Evolutionary conservation across 1,284 basidiomycete genomes (phyloP).

Genomic region (Leccinum variabile): DNA sequence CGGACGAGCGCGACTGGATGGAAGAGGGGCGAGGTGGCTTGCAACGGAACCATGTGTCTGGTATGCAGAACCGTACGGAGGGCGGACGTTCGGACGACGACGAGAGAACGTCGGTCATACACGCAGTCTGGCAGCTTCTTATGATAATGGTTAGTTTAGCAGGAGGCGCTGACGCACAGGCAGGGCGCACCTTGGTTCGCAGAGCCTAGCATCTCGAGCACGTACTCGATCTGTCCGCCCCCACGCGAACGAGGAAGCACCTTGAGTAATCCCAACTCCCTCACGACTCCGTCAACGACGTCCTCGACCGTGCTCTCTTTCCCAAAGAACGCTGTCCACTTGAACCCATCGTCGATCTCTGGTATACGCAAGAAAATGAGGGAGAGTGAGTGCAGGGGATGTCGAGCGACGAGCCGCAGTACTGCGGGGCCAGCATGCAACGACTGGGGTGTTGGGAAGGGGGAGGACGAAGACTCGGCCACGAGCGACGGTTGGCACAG

Average conservation of each 20-base stretch:
- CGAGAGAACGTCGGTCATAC: conserved; percentile 37
- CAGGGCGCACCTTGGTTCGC: conserved; percentile 18
- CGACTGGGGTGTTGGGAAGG: conserved; percentile 71
- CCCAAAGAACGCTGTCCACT: conserved; percentile 64
- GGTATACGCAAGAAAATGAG: conserved; percentile 71
- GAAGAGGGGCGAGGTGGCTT: conserved; percentile 49
- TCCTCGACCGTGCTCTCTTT: conserved; percentile 52
- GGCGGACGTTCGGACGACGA: conserved; percentile 29
- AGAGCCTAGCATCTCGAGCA: conserved; percentile 45
- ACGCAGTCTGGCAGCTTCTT: conserved; percentile 20
- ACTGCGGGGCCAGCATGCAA: conserved; percentile 55
- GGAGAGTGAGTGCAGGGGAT: conserved; percentile 56
- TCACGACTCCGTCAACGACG: conserved; percentile 52
- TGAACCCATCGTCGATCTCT: conserved; percentile 74
- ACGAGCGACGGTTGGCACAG: neutral
- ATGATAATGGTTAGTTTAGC: neutral
- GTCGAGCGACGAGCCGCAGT: conserved; percentile 70
- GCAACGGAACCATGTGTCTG: conserved; percentile 79
- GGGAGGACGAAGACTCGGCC: conserved; percentile 50
- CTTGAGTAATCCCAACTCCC: conserved; percentile 70
- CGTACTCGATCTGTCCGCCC: conserved; percentile 58
- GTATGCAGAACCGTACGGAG: conserved; percentile 62
- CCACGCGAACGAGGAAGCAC: conserved; percentile 59
- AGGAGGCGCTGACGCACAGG: neutral
- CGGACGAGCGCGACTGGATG: conserved; percentile 48